Conservation (phyloP, 2,329 filamentous ascomycete species). For the Nothophaeocryptopus gaeumannii region DNA sequence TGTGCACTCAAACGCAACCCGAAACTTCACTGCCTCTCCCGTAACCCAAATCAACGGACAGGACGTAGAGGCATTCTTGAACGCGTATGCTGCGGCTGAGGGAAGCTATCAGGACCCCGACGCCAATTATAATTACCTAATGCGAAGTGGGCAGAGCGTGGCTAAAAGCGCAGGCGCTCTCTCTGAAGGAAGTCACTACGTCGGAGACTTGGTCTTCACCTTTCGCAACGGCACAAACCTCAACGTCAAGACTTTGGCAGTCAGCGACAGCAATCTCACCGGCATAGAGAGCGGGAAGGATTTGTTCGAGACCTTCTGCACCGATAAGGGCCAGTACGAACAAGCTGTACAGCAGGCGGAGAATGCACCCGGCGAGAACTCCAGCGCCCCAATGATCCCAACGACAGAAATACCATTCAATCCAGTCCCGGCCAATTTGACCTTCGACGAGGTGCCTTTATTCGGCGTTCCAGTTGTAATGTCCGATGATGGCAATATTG, state of each 20-base stretch:
- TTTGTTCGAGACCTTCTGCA: constrained; percentile 13
- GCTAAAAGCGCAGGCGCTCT: constrained; percentile 14
- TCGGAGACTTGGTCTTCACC: constrained; percentile 14
- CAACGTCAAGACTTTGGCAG: constrained; percentile 34
- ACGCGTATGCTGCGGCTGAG: constrained; percentile 33
- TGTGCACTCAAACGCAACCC: too few species aligned
- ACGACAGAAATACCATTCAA: constrained; percentile 1
- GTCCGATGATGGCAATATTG: constrained; percentile 27
- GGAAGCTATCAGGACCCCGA: constrained; percentile 40
- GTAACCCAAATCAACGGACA: constrained; percentile 40
- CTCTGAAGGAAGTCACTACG: neutral
- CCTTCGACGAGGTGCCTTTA: neutral
- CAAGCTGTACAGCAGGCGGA: neutral
- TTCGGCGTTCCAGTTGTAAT: neutral
- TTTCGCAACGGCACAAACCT: constrained; percentile 39
- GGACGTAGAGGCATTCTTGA: constrained; percentile 34
- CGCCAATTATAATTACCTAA: constrained; percentile 41
- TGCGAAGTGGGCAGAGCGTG: constrained; percentile 30
- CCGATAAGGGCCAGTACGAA: neutral
- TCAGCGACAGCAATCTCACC: neutral
- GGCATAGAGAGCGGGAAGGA: constrained; percentile 1
- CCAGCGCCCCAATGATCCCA: neutral
- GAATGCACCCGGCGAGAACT: neutral
- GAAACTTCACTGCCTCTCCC: constrained; percentile 27
- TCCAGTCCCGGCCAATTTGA: constrained; percentile 1